These are phyloP conservation scores for Venturia aucupariae DNA, from an alignment of 2,329 filamentous ascomycete genomes.

Conservation along the genomic window DNA sequence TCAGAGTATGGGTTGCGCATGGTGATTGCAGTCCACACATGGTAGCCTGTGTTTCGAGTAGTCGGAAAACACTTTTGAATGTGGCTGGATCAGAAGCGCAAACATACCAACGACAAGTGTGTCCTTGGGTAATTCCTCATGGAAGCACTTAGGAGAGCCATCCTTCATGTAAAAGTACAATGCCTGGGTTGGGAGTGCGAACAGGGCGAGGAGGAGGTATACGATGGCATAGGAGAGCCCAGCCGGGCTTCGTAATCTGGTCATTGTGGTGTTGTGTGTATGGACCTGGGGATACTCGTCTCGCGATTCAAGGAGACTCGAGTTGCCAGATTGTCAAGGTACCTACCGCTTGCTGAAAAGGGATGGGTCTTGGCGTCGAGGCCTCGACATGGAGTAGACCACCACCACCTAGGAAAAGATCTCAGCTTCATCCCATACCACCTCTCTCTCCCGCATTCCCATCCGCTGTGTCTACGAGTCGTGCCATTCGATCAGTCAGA, in stretches of 20 bases:
- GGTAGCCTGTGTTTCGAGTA: not conserved
- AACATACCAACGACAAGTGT: constrained; percentile 78
- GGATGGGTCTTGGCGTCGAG: constrained; percentile 1
- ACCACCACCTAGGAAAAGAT: too few relatives aligned
- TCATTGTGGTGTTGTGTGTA: constrained; percentile 10
- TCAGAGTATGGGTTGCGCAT: not conserved
- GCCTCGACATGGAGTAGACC: too few relatives aligned
- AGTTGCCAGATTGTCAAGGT: constrained; percentile 2
- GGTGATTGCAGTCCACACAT: not conserved
- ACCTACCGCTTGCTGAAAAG: not conserved
- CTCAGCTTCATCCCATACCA: too few relatives aligned
- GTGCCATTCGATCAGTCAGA: not conserved
- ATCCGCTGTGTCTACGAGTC: not conserved
- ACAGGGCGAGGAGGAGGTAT: constrained; percentile 45
- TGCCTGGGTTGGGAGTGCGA: constrained; percentile 59
- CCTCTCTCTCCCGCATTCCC: not conserved
- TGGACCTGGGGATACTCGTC: too few relatives aligned
- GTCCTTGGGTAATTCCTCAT: constrained; percentile 94
- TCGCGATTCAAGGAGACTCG: not conserved
- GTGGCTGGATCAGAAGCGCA: not conserved
- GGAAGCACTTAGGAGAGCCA: constrained; percentile 84
- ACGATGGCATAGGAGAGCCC: not conserved
- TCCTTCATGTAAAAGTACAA: constrained; percentile 96
- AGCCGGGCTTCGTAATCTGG: constrained; percentile 6
- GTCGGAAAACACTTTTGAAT: not conserved